Evolutionary conservation across 169 alveolate species (phyloP).

Genomic region (Cryptosporidium sp.): DNA sequence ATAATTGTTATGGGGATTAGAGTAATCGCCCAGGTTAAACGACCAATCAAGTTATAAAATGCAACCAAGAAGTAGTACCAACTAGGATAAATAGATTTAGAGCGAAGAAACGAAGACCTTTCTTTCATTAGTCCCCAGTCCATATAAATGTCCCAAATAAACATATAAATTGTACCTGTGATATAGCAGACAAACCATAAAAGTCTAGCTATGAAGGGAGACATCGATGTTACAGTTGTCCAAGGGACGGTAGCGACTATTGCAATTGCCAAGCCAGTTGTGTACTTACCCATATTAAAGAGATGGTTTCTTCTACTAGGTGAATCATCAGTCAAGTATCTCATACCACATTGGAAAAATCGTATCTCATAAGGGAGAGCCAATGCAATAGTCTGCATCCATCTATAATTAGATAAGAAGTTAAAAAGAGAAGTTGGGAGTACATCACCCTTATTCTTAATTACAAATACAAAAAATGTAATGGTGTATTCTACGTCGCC

Average conservation of each 20-base stretch:
- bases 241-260: slow-evolving; percentile 72
- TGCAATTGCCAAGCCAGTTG: slow-evolving; percentile 54
- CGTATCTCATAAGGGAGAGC: slow-evolving; percentile 87
- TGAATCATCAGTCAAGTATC: slow-evolving; percentile 78
- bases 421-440: slow-evolving; percentile 33
- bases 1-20: slow-evolving; percentile 82
- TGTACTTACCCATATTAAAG: slow-evolving; percentile 36
- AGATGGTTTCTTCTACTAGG: slow-evolving; percentile 47
- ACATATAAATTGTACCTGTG: slow-evolving; percentile 86
- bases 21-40: slow-evolving; percentile 86
- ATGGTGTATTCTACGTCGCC: slow-evolving; percentile 83
- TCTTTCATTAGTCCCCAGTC: slow-evolving; percentile 88
- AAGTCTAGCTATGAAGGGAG: slow-evolving; percentile 77
- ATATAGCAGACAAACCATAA: slow-evolving; percentile 84
- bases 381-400: slow-evolving; percentile 84
- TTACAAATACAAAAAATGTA: slow-evolving; percentile 80
- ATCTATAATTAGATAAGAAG: slow-evolving; percentile 68
- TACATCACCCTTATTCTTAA: slow-evolving; percentile 37
- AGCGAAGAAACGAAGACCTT: slow-evolving; percentile 39
- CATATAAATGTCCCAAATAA: slow-evolving; percentile 87
- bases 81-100: slow-evolving; percentile 80
- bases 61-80: slow-evolving; percentile 81
- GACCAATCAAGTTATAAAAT: slow-evolving; percentile 79
- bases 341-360: slow-evolving; percentile 85
- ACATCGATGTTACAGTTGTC: slow-evolving; percentile 55